Conservation (phyloP, 2,329 filamentous ascomycete genomes). For the Monilinia fructicola region DNA sequence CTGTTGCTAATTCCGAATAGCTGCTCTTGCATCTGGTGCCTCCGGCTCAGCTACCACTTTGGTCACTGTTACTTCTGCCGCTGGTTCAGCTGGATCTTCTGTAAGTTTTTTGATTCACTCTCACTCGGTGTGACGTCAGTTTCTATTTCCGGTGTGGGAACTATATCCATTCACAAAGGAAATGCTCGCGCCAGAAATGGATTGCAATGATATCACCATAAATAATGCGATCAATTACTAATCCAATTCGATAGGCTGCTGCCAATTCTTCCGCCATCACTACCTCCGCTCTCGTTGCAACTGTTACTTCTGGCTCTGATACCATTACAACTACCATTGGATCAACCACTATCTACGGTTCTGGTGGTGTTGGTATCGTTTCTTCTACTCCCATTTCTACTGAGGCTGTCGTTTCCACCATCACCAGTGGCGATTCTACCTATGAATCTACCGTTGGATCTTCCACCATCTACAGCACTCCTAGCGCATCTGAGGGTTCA, state of each 20-base stretch:
- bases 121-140: not conserved
- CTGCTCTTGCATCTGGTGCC: constrained; percentile 16
- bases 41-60: constrained; percentile 22
- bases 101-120: constrained; percentile 9
- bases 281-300: constrained; percentile 30
- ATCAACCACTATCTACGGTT: constrained; percentile 30
- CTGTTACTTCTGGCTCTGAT: constrained; percentile 26
- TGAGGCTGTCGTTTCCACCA: constrained; percentile 29
- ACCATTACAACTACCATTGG: constrained; percentile 28
- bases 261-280: constrained; percentile 30
- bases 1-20: not conserved
- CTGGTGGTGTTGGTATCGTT: constrained; percentile 23
- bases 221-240: constrained; percentile 15
- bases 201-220: not conserved
- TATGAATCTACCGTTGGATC: constrained; percentile 33
- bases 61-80: constrained; percentile 17
- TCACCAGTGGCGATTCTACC: constrained; percentile 32
- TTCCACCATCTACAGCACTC: constrained; percentile 33
- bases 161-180: not conserved
- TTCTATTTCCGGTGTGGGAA: not conserved
- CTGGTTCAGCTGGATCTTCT: constrained; percentile 11
- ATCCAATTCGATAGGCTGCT: constrained; percentile 8
- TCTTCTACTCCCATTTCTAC: constrained; percentile 33
- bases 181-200: not conserved
- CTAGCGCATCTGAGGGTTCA: constrained; percentile 18